Percentiles rank a stretch among this genome's conserved stretches.
Evolutionary conservation across 2,329 filamentous ascomycete genomes (phyloP).

Genomic region (Phialophora chinensis): DNA sequence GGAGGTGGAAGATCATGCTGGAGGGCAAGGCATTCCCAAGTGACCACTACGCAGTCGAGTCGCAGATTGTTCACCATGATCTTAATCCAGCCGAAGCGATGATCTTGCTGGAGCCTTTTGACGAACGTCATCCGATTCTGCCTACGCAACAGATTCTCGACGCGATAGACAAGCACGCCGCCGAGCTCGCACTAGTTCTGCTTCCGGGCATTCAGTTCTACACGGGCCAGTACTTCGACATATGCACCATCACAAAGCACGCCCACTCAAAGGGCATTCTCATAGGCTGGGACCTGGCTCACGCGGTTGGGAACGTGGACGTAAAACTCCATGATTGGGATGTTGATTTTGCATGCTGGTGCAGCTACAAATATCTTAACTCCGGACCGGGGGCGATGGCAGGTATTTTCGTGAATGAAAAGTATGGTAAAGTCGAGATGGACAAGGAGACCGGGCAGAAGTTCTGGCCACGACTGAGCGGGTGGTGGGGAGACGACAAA

Average conservation of each 20-base stretch:
- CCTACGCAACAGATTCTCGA: constrained; percentile 73
- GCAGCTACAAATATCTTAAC: constrained; percentile 96
- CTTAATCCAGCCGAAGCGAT: constrained; percentile 71
- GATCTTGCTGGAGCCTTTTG: constrained; percentile 71
- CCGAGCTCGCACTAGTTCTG: constrained; percentile 74
- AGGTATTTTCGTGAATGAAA: constrained; percentile 79
- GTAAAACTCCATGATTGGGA: constrained; percentile 86
- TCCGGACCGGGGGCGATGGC: constrained; percentile 81
- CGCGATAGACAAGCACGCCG: constrained; percentile 75
- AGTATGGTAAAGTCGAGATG: constrained; percentile 64
- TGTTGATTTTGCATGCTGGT: constrained; percentile 92
- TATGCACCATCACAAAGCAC: constrained; percentile 76
- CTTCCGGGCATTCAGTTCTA: constrained; percentile 92
- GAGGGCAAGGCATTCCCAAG: constrained; percentile 90
- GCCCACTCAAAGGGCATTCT: constrained; percentile 73
- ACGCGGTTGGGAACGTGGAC: constrained; percentile 79
- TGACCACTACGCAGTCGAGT: constrained; percentile 86
- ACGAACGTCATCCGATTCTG: constrained; percentile 61
- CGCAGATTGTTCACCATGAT: constrained; percentile 75
- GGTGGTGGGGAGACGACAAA: constrained; percentile 86
- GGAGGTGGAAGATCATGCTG: constrained; percentile 77
- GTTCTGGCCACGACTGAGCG: constrained; percentile 71
- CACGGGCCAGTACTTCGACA: constrained; percentile 87
- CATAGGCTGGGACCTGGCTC: constrained; percentile 82
- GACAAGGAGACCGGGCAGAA: constrained; percentile 25